Base-by-base conservation (phyloP, 2,329 filamentous ascomycete genomes). In the Penicillium sp. region DNA sequence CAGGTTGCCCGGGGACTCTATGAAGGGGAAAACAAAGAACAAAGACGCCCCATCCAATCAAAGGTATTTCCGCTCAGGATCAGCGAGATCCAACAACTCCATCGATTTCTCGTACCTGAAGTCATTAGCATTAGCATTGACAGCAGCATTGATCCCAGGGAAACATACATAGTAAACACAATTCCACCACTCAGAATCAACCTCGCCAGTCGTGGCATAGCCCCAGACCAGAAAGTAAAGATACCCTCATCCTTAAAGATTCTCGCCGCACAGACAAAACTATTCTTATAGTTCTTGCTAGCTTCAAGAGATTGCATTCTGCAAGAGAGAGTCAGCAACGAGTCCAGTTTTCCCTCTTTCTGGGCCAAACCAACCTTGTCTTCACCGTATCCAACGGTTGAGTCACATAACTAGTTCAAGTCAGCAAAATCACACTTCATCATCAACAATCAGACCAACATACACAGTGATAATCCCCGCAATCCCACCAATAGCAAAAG, bases 231-330 rank as follows among this genome's bases (percentile, higher is more conserved):
- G 62, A 97, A 90, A 1, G 92, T 96, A 36, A 93, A 72, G 11
- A 97, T 52, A 2, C 94, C 93, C 76, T 99, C 94, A 49, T 97
- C 87, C 75, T 86, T 90, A 73, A 94, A 89, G 62, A 99, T 96
- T 67, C 87, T 82, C 10, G 83, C 81, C 0, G 89, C 92, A 73
- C 94, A 99, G 44, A 87, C 83, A 62, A 96, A 83, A 65, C 88
- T 94, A 76, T 96, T 97, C 70, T 89, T 92, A 71, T 99, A 99
- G 56, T 88, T 77, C 39, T 77, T 79, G 58, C 83, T 84, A 29
- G 93, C 91, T 73, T 97, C 91, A 57, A 97, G 88, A 63, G 91
- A 96, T 83, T 99, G 94, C 94, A 99, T 99, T 58, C 91, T 82
- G 45, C 28, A n/a, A 5, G 21, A 40, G 48, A 69, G 42, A 68